Conservation (phyloP, 1,284 basidiomycete species). For the Termitomyces sp. region DNA sequence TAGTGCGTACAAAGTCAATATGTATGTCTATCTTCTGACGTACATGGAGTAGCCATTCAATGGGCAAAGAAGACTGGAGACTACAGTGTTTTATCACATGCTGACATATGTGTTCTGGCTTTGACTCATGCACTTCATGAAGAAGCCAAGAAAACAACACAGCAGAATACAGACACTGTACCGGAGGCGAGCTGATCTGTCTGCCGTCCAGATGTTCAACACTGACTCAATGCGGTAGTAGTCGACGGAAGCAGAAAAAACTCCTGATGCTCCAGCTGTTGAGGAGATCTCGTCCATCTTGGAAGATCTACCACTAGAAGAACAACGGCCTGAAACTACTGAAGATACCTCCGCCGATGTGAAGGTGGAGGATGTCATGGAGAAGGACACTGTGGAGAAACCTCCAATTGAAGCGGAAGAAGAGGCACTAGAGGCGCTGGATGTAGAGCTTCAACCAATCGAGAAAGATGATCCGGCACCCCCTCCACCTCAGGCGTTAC, state of each 20-base stretch:
- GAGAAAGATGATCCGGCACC: conserved; percentile 21
- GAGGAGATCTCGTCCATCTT: conserved; percentile 22
- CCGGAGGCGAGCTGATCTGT: conserved; percentile 14
- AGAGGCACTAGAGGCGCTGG: conserved; percentile 35
- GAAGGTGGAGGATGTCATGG: neutral
- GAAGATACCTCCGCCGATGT: conserved; percentile 7
- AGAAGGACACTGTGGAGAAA: neutral
- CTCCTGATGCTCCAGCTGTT: conserved; percentile 10
- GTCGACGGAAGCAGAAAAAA: conserved; percentile 13
- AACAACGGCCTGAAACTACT: conserved; percentile 1
- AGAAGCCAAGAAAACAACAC: conserved; percentile 52
- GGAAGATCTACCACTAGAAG: conserved; percentile 18
- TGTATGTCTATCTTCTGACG: conserved; percentile 3
- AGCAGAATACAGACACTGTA: conserved; percentile 16
- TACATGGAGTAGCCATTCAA: conserved; percentile 62
- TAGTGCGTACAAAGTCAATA: conserved; percentile 45
- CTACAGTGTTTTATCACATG: conserved; percentile 86
- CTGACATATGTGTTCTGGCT: conserved; percentile 91
- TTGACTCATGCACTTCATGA: conserved; percentile 76
- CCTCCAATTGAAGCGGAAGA: conserved; percentile 13
- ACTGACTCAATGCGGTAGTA: conserved; percentile 23
- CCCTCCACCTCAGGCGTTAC: conserved; percentile 3
- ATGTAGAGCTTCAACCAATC: conserved; percentile 43
- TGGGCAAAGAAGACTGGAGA: conserved; percentile 97
- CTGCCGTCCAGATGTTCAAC: neutral